phyloP scores from a whole-genome alignment of 257 asterid genomes.

The Galeopsis tetrahit region DNA sequence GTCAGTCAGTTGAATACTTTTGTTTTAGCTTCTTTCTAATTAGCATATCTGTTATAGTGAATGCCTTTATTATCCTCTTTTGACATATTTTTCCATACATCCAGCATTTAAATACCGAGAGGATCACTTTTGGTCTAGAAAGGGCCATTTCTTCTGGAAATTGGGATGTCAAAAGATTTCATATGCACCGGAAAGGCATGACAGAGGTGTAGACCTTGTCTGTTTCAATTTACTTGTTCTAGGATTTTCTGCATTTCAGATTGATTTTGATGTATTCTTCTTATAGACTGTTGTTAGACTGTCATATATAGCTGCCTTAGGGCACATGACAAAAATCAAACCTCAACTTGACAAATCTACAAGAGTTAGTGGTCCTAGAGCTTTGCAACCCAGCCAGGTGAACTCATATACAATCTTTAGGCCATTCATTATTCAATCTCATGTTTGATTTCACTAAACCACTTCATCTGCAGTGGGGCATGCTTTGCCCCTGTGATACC shows the following conservation, averaged over 20 bases:
- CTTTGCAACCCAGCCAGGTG: conserved; percentile 98
- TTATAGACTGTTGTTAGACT: conserved; percentile 73
- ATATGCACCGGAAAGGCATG: conserved; percentile 90
- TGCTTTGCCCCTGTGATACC: conserved; percentile 98
- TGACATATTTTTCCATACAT: conserved; percentile 28
- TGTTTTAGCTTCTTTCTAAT: neutral
- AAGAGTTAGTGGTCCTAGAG: conserved; percentile 98
- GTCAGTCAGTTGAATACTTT: neutral
- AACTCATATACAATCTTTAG: conserved; percentile 24
- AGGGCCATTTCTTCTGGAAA: conserved; percentile 94
- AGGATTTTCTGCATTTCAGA: neutral
- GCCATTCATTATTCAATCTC: conserved; percentile 7
- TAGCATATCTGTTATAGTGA: neutral
- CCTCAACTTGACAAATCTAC: conserved; percentile 94
- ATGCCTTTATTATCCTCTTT: neutral
- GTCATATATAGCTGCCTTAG: conserved; percentile 82
- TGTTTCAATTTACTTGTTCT: neutral
- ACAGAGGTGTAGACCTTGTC: conserved; percentile 65
- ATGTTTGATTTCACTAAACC: conserved; percentile 18
- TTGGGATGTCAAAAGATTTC: conserved; percentile 86
- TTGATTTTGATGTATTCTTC: conserved; percentile 15
- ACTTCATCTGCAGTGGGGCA: conserved; percentile 76
- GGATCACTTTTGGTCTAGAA: conserved; percentile 71
- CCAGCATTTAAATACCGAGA: conserved; percentile 50
- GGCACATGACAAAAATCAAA: conserved; percentile 81